These are phyloP conservation scores for Pythium graminicola DNA, from an alignment of 352 stramenopile species.

Conservation along the genomic window DNA sequence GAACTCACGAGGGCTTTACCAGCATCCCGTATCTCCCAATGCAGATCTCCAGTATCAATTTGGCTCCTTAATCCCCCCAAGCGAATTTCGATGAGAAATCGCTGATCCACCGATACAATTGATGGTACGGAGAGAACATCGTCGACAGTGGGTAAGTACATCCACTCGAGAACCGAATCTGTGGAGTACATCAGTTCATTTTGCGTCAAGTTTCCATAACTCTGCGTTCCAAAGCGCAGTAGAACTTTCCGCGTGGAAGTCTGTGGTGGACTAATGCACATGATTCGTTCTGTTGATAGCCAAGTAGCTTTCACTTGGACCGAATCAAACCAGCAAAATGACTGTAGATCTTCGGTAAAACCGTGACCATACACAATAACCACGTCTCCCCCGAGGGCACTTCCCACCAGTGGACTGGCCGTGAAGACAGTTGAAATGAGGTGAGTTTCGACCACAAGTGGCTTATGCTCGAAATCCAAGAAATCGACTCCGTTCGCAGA, in stretches of 20 bases:
- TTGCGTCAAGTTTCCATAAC: too few species aligned
- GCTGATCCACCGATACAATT: background rate
- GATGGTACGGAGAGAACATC: background rate
- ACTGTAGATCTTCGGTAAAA: constrained; percentile 4
- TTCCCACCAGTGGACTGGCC: background rate
- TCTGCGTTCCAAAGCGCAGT: too few species aligned
- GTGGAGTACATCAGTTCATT: too few species aligned
- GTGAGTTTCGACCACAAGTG: constrained; percentile 10
- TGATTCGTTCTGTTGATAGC: constrained; percentile 1
- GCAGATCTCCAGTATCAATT: background rate
- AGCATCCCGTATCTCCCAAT: background rate
- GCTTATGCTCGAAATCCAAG: background rate
- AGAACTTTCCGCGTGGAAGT: too few species aligned
- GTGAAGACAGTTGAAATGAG: background rate
- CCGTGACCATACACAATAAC: background rate
- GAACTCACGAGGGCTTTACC: background rate
- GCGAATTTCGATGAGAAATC: background rate
- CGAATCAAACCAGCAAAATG: constrained; percentile 13
- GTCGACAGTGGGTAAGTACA: background rate
- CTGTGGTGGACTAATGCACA: constrained; percentile 5
- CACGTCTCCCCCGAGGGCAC: background rate
- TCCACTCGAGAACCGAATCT: background rate
- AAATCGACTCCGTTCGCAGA: constrained; percentile 19
- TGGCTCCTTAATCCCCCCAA: background rate
- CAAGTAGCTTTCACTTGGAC: constrained; percentile 1